Evolutionary conservation across 1,284 basidiomycete species (phyloP).

Genomic region (Apiotrichum laibachii): DNA sequence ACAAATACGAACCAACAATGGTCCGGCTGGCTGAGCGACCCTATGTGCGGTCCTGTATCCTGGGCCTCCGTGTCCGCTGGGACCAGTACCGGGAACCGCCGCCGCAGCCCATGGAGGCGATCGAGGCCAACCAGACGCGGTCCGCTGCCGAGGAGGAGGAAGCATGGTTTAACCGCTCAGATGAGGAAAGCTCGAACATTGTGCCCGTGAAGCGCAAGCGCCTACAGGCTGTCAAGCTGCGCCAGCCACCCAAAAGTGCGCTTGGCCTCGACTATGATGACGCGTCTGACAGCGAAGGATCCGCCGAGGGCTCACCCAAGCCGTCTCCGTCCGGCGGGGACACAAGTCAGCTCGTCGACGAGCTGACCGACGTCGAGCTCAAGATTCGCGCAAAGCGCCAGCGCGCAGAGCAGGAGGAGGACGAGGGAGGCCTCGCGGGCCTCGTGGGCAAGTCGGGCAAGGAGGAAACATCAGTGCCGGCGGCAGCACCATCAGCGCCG

Average conservation of each 20-base stretch:
- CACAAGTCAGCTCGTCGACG: slow-evolving; percentile 30
- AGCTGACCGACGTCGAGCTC: slow-evolving; percentile 52
- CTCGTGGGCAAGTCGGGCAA: slow-evolving; percentile 7
- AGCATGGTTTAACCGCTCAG: slow-evolving; percentile 79
- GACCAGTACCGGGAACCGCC: slow-evolving; percentile 88
- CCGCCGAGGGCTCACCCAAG: slow-evolving; percentile 28
- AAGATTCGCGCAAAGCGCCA: slow-evolving; percentile 66
- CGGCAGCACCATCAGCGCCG: not conserved
- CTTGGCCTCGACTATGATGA: slow-evolving; percentile 50
- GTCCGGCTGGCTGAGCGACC: slow-evolving; percentile 61
- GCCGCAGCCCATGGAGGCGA: slow-evolving; percentile 56
- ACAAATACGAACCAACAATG: slow-evolving; percentile 66
- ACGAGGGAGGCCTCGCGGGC: slow-evolving; percentile 28
- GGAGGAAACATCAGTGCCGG: not conserved
- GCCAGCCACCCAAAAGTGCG: slow-evolving; percentile 13
- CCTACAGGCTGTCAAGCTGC: slow-evolving; percentile 9
- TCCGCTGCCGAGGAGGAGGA: slow-evolving; percentile 68
- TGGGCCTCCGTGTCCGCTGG: slow-evolving; percentile 69
- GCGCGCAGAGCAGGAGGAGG: slow-evolving; percentile 67
- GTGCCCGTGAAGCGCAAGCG: slow-evolving; percentile 33
- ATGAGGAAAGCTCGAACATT: slow-evolving; percentile 48
- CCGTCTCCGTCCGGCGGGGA: not conserved
- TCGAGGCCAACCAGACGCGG: slow-evolving; percentile 56
- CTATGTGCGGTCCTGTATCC: slow-evolving; percentile 36
- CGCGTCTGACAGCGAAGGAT: slow-evolving; percentile 47